Conservation (phyloP, 2,329 filamentous ascomycete species). For the Phyllosticta citrichinensis region DNA sequence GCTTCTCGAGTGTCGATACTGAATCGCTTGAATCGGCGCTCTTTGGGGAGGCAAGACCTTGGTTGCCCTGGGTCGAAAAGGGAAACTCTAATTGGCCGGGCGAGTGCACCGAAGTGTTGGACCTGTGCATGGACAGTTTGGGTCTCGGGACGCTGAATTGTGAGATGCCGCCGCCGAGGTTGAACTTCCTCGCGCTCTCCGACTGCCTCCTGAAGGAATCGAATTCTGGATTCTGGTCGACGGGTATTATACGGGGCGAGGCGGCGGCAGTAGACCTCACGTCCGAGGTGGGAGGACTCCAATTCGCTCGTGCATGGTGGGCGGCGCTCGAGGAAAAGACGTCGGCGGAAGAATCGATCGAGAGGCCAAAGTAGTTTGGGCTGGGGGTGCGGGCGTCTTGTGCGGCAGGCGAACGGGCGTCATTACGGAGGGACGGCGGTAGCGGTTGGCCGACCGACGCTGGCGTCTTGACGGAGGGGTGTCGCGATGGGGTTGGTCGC, state of each 20-base stretch:
- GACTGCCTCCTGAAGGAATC: constrained; percentile 67
- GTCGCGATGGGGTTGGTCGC: constrained; percentile 21
- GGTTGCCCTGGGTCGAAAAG: background rate
- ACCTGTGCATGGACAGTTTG: constrained; percentile 2
- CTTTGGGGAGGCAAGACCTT: constrained; percentile 1
- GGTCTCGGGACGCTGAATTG: constrained; percentile 26
- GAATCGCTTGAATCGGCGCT: constrained; percentile 4
- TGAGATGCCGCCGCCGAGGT: constrained; percentile 28
- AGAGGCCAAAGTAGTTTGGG: constrained; percentile 80
- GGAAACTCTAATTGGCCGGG: background rate
- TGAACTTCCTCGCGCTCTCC: constrained; percentile 48
- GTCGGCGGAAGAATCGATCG: constrained; percentile 52
- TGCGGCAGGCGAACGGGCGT: constrained; percentile 22
- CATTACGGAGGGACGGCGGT: constrained; percentile 19
- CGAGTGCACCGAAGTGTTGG: background rate
- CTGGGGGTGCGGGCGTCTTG: constrained; percentile 40
- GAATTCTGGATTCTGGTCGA: constrained; percentile 72
- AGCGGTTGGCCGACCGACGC: constrained; percentile 15
- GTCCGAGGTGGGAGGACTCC: constrained; percentile 62
- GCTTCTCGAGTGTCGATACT: constrained; percentile 12
- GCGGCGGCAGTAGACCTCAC: constrained; percentile 59
- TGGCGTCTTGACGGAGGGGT: constrained; percentile 17
- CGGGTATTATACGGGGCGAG: constrained; percentile 57
- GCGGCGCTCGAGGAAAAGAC: constrained; percentile 51
- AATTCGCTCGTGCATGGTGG: constrained; percentile 57